Conservation (phyloP, 2,329 filamentous ascomycete species). For the Hymenotorrendiella dingleyae region DNA sequence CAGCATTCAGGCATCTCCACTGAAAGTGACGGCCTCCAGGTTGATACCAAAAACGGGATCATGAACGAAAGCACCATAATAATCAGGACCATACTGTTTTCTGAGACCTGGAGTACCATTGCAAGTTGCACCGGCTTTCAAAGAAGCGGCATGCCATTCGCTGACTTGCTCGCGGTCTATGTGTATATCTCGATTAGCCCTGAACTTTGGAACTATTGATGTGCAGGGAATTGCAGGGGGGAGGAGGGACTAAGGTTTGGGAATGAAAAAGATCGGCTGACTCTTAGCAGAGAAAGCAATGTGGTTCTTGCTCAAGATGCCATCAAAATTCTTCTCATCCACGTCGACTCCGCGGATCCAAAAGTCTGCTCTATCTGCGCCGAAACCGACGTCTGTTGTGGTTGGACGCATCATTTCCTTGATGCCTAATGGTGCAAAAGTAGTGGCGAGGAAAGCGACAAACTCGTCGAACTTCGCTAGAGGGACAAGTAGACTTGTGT, state of each 20-base stretch:
- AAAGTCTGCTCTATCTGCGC: constrained; percentile 11
- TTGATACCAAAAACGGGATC: constrained; percentile 15
- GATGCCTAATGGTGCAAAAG: constrained; percentile 10
- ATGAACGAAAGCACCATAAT: constrained; percentile 17
- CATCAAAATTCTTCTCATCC: not conserved
- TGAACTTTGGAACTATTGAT: too few species aligned
- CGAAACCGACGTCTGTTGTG: constrained; percentile 12
- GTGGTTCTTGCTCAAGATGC: constrained; percentile 7
- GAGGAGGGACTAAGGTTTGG: too few species aligned
- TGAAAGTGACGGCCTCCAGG: constrained; percentile 14
- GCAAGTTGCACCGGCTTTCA: constrained; percentile 14
- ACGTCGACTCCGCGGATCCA: constrained; percentile 8
- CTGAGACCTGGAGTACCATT: constrained; percentile 15
- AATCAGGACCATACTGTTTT: constrained; percentile 11
- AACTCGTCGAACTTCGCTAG: constrained; percentile 10
- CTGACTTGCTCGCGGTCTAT: constrained; percentile 13
- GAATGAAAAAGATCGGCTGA: not conserved
- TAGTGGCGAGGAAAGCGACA: constrained; percentile 13
- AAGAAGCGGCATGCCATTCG: constrained; percentile 11
- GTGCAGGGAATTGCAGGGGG: too few species aligned
- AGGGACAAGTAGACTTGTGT: constrained; percentile 12
- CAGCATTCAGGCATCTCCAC: not conserved
- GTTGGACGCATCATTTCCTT: constrained; percentile 13
- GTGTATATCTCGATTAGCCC: too few species aligned
- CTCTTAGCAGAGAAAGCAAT: constrained; percentile 15